Percentiles rank a stretch among this genome's conserved stretches.
Conservation (phyloP, 495 filamentous ascomycete genomes). For the Friedmanniomyces endolithicus region DNA sequence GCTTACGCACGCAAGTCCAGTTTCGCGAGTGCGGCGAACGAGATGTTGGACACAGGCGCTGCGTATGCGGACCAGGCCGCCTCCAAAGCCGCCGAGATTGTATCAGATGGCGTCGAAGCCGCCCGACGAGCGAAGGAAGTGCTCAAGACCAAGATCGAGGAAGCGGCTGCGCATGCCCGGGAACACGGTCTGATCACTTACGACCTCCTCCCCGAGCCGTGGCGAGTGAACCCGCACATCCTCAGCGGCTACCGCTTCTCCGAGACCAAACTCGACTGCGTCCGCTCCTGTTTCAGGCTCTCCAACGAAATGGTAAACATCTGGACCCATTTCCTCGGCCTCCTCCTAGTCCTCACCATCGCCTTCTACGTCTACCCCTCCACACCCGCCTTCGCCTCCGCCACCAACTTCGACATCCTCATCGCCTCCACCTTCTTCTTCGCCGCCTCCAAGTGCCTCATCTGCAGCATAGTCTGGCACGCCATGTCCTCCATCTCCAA, state of each 20-base stretch:
- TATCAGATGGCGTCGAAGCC: slow-evolving; percentile 74
- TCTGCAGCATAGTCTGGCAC: slow-evolving; percentile 95
- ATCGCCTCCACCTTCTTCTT: slow-evolving; percentile 94
- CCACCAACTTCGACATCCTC: slow-evolving; percentile 73
- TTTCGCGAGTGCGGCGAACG: slow-evolving; percentile 34
- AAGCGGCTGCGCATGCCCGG: slow-evolving; percentile 62
- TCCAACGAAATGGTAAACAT: slow-evolving; percentile 97
- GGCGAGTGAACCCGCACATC: slow-evolving; percentile 93
- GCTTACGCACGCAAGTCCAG: slow-evolving; percentile 54
- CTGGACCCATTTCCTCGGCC: slow-evolving; percentile 84
- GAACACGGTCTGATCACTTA: slow-evolving; percentile 77
- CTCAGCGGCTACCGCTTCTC: slow-evolving; percentile 82
- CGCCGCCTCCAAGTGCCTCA: slow-evolving; percentile 87
- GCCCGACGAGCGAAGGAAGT: slow-evolving; percentile 64
- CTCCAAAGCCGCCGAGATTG: slow-evolving; percentile 60
- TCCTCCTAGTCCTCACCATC: slow-evolving; percentile 73
- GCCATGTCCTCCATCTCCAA: slow-evolving; percentile 94
- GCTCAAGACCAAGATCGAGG: slow-evolving; percentile 67
- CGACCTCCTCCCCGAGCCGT: slow-evolving; percentile 79
- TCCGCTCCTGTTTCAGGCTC: slow-evolving; percentile 64
- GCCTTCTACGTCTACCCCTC: slow-evolving; percentile 95
- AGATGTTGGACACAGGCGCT: slow-evolving; percentile 56
- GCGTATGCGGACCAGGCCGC: slow-evolving; percentile 63
- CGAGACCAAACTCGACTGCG: slow-evolving; percentile 72
- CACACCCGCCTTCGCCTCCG: slow-evolving; percentile 70